These are phyloP conservation scores for Oryza punctata DNA, from an alignment of 176 grass and related monocot genomes.

Conservation along the genomic window DNA sequence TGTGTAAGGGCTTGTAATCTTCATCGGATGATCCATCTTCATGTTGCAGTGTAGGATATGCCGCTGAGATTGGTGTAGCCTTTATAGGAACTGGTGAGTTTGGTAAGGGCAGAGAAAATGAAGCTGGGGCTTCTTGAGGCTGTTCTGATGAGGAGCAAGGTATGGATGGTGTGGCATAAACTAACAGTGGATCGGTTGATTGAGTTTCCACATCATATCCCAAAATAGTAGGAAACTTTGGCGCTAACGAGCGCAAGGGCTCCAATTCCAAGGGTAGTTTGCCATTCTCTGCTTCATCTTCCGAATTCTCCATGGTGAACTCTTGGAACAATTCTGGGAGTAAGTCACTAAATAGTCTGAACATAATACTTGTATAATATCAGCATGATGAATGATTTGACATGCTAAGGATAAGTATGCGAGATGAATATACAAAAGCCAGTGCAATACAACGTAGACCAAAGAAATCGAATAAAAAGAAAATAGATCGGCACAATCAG, in stretches of 20 bases:
- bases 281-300: constrained; percentile 17
- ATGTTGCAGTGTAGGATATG: background rate
- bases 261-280: constrained; percentile 39
- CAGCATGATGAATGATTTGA: background rate
- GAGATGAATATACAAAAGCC: background rate
- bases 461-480: background rate
- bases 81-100: constrained; percentile 26
- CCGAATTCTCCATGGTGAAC: constrained; percentile 28
- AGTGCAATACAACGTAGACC: background rate
- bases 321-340: constrained; percentile 14
- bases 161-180: constrained; percentile 44
- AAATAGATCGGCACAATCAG: background rate
- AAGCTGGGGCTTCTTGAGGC: constrained; percentile 23
- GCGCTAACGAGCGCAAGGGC: constrained; percentile 55
- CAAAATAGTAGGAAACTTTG: constrained; percentile 51
- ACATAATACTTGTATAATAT: background rate
- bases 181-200: constrained; percentile 34
- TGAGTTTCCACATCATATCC: constrained; percentile 43
- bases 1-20: constrained; percentile 3
- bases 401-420: background rate
- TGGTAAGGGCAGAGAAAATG: background rate
- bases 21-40: constrained; percentile 21
- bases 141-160: constrained; percentile 11
- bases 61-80: constrained; percentile 36
- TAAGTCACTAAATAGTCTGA: background rate